phyloP scores from a whole-genome alignment of 257 asterid genomes.

The Solanum sejunctum region DNA sequence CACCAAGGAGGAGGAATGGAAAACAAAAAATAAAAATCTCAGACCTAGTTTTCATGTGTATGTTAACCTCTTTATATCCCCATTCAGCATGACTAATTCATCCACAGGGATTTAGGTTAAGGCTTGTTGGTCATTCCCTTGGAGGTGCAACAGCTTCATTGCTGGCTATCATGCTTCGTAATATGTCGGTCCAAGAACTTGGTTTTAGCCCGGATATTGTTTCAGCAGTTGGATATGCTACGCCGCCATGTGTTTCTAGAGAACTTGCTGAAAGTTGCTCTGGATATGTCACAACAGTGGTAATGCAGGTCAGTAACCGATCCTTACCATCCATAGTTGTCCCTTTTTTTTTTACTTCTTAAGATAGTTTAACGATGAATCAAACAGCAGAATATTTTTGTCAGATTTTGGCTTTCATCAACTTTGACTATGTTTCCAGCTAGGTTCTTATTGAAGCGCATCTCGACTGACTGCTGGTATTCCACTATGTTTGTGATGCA shows the following conservation, averaged over 20 bases:
- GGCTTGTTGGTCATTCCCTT: slow-evolving; percentile 98
- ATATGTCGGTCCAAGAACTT: slow-evolving; percentile 54
- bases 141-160: slow-evolving; percentile 90
- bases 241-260: slow-evolving; percentile 92
- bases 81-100: slow-evolving; percentile 27
- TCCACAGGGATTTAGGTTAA: slow-evolving; percentile 95
- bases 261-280: slow-evolving; percentile 87
- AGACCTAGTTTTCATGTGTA: neutral
- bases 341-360: neutral
- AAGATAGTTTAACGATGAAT: neutral
- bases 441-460: neutral
- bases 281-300: slow-evolving; percentile 69
- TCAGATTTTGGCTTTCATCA: neutral
- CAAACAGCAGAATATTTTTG: neutral
- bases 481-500: slow-evolving; percentile 8
- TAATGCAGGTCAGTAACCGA: slow-evolving; percentile 59
- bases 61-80: neutral
- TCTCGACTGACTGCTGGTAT: neutral
- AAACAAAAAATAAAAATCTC: neutral
- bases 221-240: slow-evolving; percentile 68
- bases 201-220: slow-evolving; percentile 82
- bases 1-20: neutral
- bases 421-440: neutral
- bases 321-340: neutral
- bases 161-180: slow-evolving; percentile 85